Base-by-base conservation (phyloP, 2,329 filamentous ascomycete genomes). In the Scorias spongiosa region DNA sequence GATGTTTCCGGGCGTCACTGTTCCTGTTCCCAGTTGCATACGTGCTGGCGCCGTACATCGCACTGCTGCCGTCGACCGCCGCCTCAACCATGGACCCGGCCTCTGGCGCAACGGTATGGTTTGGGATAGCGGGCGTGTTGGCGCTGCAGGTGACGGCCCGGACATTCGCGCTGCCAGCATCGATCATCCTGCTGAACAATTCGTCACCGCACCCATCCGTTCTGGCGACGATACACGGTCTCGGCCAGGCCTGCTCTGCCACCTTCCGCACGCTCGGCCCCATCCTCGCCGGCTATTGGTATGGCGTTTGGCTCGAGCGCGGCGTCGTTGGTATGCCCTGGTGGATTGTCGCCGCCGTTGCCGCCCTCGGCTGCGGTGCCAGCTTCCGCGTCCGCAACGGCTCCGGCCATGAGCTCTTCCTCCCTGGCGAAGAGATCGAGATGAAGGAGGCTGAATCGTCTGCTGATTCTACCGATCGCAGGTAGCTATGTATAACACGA, bases 21-120 rank as follows among this genome's bases (percentile, higher is more conserved):
- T 71, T 78, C 37, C 72, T 80, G 41, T 88, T 87, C 48, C 81
- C 84, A 0, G 29, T 84, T 9, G 72, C 79, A 0, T 89, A 89
- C 59, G 65, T 76, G 9, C 56, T 81, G 9, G 72, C 81, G 32
- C 84, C 84, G 0, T 87, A 80, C 56, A 70, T 89, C 10, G 74
- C 81, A 1, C 61, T 87, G 28, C 68, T 87, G 1, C 82, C 80
- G 0, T 74, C 74, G 32, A 26, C 20, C 20, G 48, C 65, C 36
- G 55, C 71, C 43, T 54, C 62, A 2, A 50, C 67, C 1, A 62
- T 67, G 2, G 66, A 68, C 2, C 75, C 76, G 1, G 66, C 66
- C 40, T 68, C 70, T 2, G 78, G 78, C 0, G 42, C 68, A 8
- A 62, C 65, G 36, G 66, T 86, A 30, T 87, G 82, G 83, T 51